Base-by-base conservation (phyloP, 805 yeast genomes). In the Monosporozyma unispora region DNA sequence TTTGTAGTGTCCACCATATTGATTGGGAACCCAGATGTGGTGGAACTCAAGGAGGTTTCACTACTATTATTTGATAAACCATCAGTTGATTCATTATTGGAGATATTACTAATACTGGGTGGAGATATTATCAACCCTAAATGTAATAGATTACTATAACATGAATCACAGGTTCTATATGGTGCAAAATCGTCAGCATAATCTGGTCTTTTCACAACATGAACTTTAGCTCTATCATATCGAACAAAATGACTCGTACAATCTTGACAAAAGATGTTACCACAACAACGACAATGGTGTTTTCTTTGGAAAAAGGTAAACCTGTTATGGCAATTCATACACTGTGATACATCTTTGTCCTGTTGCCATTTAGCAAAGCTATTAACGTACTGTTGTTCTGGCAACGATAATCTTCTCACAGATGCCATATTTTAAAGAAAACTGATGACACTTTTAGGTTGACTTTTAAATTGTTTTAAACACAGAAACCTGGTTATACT, bases 281-380 rank as follows among this genome's bases (percentile, higher is more conserved):
- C 88, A 64, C 88, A 82, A 52, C 74, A 73, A 41, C 88, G 70
- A 59, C 88, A 82, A 63, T 82, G 88, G 62, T 82, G 88, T 49
- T 80, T 73, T 50, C 87, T 69, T 54, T 74, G 71, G 56, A 80
- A 71, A 47, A 81, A 68, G 1, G 76, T 69, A 61, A 76, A 82
- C 31, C 55, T 56, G 0, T 63, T 50, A 16, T 62, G 55, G 58
- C 88, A 82, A 14, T 73, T 60, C 28, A 71, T 69, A 56, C 88
- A 82, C 8, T 53, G 50, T 2, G 49, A 50, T 28, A 58, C 50
- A 41, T 55, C 57, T 18, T 59, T 59, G 45, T 65, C 68, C 2
- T 61, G 57, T 45, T 65, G 66, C 69, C 69, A 65, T 33, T 51
- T 50, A 3, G 67, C 69, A 40, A 57, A 56, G 22, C 43, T 44